Evolutionary conservation across 164 flowering plant species (phyloP), one percentile per base, ranked within the genome.

Genomic region (Stephania cephalantha): DNA sequence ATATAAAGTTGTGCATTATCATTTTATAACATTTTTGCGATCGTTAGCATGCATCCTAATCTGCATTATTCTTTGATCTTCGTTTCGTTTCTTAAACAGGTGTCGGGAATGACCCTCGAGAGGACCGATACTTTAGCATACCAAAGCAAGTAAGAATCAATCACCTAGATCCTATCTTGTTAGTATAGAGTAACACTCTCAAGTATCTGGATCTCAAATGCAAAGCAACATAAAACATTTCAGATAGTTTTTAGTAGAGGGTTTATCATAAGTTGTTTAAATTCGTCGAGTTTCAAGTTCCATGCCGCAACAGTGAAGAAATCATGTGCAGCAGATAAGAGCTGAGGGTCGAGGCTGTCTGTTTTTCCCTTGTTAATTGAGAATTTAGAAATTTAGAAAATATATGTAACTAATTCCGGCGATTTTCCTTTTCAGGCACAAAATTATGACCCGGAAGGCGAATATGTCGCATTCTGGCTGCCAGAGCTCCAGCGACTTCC

Each of bases 71-170:
- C 7, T 69, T 8, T 61, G 53, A 4, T 72, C 55, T 42, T 30
- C 25, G 25, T 55, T 31, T 1, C 44, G 13, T 50, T 25, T 25
- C 25, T 25, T 29, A 50, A 15, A 30, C 75, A 92, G 97, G 98
- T 74, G 97, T 95, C 69, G 99, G 99, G 35, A 93, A 93, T 84
- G 99, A 95, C 80, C 99, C 97, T 29, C 86, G 99, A 80, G 97
- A 95, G 82, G 99, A 95, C 80, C 90, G 99, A 46, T 95, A 95
- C 78, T 95, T 95, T 88, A 95, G 97, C 82, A 90, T 95, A 68
- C 97, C 97, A 10, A 95, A 95, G 80, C 99, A 95, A 81, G 98
- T 92, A 85, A 84, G 90, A 77, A 8, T 58, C 20, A 44, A 68
- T 61, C 5, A 25, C 2, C 65, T 18, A 46, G n/a, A 58, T 6